phyloP scores from a whole-genome alignment of 2,329 filamentous ascomycete species.

The Coniochaeta prunicola region DNA sequence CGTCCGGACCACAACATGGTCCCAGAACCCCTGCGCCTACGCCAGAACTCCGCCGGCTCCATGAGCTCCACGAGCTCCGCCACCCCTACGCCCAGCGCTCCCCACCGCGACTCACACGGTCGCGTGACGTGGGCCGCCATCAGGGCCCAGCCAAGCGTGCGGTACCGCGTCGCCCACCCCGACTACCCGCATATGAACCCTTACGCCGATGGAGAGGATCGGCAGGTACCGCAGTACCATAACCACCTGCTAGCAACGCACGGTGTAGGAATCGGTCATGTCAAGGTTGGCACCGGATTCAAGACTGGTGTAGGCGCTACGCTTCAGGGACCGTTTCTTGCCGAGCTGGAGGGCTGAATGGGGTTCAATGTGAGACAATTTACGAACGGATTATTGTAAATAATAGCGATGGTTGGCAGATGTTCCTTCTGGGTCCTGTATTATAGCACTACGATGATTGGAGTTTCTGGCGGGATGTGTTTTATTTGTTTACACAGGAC shows the following conservation, averaged over 20 bases:
- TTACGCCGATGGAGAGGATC: conserved; percentile 9
- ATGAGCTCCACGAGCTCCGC: not conserved
- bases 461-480: not conserved
- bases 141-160: not conserved
- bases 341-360: conserved; percentile 6
- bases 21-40: conserved; percentile 6
- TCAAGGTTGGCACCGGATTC: not conserved
- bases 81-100: not conserved
- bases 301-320: not conserved
- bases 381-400: not conserved
- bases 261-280: not conserved
- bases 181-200: conserved; percentile 22
- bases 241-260: not conserved
- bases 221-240: conserved; percentile 1
- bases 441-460: not conserved
- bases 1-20: not conserved
- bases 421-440: too few relatives aligned
- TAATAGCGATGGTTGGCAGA: not conserved
- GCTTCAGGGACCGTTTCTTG: conserved; percentile 9
- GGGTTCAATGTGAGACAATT: not conserved
- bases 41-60: not conserved
- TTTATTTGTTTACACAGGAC: not conserved
- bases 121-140: not conserved
- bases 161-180: conserved; percentile 7
- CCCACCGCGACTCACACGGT: not conserved